Evolutionary conservation across 2,329 filamentous ascomycete genomes (phyloP).

Genomic region (Arthrinium phaeospermum): DNA sequence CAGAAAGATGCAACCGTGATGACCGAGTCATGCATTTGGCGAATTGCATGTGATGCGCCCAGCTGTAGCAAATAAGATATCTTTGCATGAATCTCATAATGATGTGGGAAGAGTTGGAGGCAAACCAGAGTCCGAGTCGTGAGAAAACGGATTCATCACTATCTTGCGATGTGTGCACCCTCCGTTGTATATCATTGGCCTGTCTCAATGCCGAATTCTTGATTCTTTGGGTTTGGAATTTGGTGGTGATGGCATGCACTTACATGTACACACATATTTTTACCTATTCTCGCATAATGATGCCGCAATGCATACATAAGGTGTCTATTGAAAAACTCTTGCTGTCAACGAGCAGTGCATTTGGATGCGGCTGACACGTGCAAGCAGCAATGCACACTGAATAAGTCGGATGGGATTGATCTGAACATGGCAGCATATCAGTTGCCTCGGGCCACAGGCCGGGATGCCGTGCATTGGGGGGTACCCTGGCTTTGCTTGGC

Average conservation of each 20-base stretch:
- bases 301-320: background rate
- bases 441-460: background rate
- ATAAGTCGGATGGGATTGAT: background rate
- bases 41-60: background rate
- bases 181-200: background rate
- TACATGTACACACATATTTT: background rate
- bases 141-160: background rate
- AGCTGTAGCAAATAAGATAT: background rate
- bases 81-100: background rate
- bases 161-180: background rate
- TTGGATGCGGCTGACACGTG: conserved; percentile 3
- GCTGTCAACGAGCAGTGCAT: background rate
- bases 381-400: conserved; percentile 3
- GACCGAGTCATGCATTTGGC: background rate
- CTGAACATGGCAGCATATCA: background rate
- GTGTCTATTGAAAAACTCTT: background rate
- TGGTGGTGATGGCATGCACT: background rate
- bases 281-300: background rate
- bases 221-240: background rate
- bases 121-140: background rate
- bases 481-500: background rate
- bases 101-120: background rate
- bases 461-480: background rate
- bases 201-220: background rate
- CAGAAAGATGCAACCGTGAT: background rate